Evolutionary conservation across 2,329 filamentous ascomycete species (phyloP).

Genomic region (Penicillium sp.): DNA sequence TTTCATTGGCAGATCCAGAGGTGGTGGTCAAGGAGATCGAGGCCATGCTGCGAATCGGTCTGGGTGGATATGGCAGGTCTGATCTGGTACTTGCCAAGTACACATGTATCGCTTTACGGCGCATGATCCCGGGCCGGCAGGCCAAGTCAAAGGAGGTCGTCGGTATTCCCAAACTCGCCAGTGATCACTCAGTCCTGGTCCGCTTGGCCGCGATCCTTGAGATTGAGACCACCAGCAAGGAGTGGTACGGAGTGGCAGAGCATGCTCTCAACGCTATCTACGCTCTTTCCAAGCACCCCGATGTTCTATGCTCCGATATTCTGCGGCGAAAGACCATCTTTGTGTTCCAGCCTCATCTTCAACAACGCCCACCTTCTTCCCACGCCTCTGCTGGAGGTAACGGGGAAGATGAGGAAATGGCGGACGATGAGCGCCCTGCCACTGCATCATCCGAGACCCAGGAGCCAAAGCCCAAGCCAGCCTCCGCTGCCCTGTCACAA

Average conservation of each 20-base stretch:
- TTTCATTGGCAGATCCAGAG: slow-evolving; percentile 86
- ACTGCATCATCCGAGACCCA: slow-evolving; percentile 37
- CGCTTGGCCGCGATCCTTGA: slow-evolving; percentile 84
- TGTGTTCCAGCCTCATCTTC: slow-evolving; percentile 63
- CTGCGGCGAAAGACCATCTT: slow-evolving; percentile 81
- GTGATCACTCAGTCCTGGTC: slow-evolving; percentile 84
- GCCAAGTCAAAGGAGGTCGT: slow-evolving; percentile 66
- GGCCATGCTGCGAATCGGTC: slow-evolving; percentile 84
- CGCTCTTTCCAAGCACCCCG: slow-evolving; percentile 87
- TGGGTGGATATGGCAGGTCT: slow-evolving; percentile 75
- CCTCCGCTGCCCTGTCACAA: slow-evolving; percentile 75
- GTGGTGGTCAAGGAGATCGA: slow-evolving; percentile 96
- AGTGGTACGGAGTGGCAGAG: slow-evolving; percentile 93
- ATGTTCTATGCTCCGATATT: slow-evolving; percentile 88
- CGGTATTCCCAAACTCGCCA: slow-evolving; percentile 73
- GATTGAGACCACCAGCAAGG: slow-evolving; percentile 83
- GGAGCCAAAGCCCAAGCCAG: slow-evolving; percentile 62
- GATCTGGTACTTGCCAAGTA: slow-evolving; percentile 92
- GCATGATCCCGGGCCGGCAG: slow-evolving; percentile 86
- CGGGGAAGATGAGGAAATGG: slow-evolving; percentile 31
- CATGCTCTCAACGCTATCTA: slow-evolving; percentile 97
- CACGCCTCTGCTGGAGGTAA: slow-evolving; percentile 23
- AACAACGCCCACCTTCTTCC: slow-evolving; percentile 30
- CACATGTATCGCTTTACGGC: slow-evolving; percentile 87
- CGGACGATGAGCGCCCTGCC: slow-evolving; percentile 30